phyloP scores from a whole-genome alignment of 805 yeast genomes.

The Myxozyma neotropica region DNA sequence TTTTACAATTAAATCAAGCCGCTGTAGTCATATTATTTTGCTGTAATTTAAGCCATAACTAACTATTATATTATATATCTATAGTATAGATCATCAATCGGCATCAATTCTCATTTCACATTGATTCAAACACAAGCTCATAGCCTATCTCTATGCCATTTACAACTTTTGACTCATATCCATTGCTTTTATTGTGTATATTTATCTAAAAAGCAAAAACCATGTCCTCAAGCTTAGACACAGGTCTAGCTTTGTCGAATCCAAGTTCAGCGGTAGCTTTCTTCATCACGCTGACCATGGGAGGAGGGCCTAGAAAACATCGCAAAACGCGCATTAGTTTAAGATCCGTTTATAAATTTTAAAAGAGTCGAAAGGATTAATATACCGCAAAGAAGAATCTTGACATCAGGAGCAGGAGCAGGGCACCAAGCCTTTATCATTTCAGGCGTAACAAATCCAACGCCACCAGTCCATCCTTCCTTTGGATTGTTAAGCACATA shows the following conservation, averaged over 20 bases:
- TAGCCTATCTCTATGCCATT: too few relatives aligned
- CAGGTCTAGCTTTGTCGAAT: slow-evolving; percentile 80
- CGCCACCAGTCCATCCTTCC: slow-evolving; percentile 71
- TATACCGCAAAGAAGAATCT: slow-evolving; percentile 78
- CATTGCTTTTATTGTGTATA: too few relatives aligned
- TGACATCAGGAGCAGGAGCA: slow-evolving; percentile 58
- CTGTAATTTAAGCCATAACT: too few relatives aligned
- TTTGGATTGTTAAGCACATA: slow-evolving; percentile 74
- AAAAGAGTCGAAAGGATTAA: neutral
- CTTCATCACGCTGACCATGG: slow-evolving; percentile 84
- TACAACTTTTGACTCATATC: too few relatives aligned
- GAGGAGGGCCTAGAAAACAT: slow-evolving; percentile 66
- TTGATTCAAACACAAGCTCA: too few relatives aligned
- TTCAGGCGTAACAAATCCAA: slow-evolving; percentile 85
- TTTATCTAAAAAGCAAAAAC: slow-evolving; percentile 71
- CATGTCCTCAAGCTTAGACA: slow-evolving; percentile 87
- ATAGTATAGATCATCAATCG: too few relatives aligned
- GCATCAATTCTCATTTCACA: too few relatives aligned
- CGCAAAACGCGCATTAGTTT: neutral
- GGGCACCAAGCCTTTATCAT: slow-evolving; percentile 80
- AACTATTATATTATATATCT: too few relatives aligned
- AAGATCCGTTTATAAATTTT: neutral
- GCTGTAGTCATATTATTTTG: neutral
- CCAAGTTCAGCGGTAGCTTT: slow-evolving; percentile 75
- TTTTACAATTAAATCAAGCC: neutral